These are phyloP conservation scores for Starmera stellimalicola DNA, from an alignment of 1,139 yeast genomes.

Conservation along the genomic window DNA sequence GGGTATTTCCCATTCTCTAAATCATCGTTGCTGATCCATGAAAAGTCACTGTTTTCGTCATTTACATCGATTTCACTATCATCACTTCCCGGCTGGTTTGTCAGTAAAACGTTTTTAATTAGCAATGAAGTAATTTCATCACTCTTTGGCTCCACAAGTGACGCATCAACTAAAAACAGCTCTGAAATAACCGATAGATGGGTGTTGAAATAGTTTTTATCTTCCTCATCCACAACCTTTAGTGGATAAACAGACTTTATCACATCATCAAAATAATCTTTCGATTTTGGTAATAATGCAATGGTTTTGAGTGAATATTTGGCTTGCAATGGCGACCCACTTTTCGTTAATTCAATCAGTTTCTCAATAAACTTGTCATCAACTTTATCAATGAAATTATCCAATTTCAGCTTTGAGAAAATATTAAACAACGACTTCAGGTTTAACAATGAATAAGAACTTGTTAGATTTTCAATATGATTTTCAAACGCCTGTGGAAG, in stretches of 20 bases:
- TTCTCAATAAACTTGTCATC: constrained; percentile 30
- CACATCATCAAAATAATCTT: constrained; percentile 29
- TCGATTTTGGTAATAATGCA: constrained; percentile 36
- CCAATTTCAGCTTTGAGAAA: constrained; percentile 30
- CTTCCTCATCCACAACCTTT: constrained; percentile 27
- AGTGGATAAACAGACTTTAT: constrained; percentile 39
- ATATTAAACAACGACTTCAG: constrained; percentile 57
- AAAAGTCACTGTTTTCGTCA: constrained; percentile 22
- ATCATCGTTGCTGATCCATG: constrained; percentile 43
- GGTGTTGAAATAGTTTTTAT: constrained; percentile 40
- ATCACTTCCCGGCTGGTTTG: constrained; percentile 29
- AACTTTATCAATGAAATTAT: constrained; percentile 16
- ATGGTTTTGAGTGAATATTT: constrained; percentile 56
- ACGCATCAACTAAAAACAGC: constrained; percentile 43
- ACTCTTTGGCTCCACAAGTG: constrained; percentile 42
- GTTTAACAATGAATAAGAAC: constrained; percentile 17
- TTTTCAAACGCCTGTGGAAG: constrained; percentile 59
- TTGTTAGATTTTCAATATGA: constrained; percentile 43
- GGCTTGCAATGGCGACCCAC: constrained; percentile 55
- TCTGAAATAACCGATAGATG: constrained; percentile 56
- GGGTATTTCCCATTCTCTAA: constrained; percentile 25
- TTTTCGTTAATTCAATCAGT: constrained; percentile 34
- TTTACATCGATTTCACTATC: constrained; percentile 21
- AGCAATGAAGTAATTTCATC: constrained; percentile 51
- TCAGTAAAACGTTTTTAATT: constrained; percentile 51